A percentile compares a stretch with the other conserved stretches of the same genome.
Evolutionary conservation across 345 rosid species (phyloP).

Genomic region (Psidium friedrichsthalianum): DNA sequence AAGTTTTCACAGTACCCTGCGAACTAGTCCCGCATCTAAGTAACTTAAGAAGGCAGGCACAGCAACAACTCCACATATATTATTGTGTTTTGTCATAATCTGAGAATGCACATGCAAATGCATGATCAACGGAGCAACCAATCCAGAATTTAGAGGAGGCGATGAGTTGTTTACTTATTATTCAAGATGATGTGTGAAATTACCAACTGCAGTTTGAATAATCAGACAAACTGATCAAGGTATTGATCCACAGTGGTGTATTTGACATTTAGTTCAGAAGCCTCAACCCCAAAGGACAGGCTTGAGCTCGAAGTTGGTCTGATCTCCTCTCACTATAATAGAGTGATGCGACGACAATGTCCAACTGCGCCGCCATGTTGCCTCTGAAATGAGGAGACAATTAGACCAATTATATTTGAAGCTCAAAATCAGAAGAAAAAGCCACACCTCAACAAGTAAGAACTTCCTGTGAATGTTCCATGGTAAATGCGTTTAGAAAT

Average conservation of each 20-base stretch:
- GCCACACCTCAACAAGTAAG: not conserved
- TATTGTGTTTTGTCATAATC: not conserved
- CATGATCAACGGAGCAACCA: not conserved
- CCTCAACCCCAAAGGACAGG: slow-evolving; percentile 2
- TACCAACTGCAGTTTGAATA: not conserved
- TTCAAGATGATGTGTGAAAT: not conserved
- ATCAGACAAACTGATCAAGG: too few species aligned
- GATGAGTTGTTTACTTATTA: not conserved
- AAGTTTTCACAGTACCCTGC: not conserved
- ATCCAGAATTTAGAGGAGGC: not conserved
- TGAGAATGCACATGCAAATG: not conserved
- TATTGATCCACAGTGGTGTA: slow-evolving; percentile 5
- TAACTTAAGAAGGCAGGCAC: not conserved
- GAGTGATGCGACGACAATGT: not conserved
- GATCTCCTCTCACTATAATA: slow-evolving; percentile 4
- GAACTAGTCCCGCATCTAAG: not conserved
- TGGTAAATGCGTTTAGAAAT: not conserved
- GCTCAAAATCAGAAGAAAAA: not conserved
- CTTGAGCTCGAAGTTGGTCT: slow-evolving; percentile 6
- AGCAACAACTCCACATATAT: not conserved
- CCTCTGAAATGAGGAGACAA: not conserved
- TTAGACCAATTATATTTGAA: not conserved
- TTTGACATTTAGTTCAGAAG: slow-evolving; percentile 2
- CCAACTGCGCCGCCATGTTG: not conserved
- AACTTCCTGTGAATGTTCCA: not conserved